A percentile compares a stretch with the other conserved stretches of the same genome.
Conservation (phyloP, 768 basidiomycete genomes). For the Boletus huronensis region DNA sequence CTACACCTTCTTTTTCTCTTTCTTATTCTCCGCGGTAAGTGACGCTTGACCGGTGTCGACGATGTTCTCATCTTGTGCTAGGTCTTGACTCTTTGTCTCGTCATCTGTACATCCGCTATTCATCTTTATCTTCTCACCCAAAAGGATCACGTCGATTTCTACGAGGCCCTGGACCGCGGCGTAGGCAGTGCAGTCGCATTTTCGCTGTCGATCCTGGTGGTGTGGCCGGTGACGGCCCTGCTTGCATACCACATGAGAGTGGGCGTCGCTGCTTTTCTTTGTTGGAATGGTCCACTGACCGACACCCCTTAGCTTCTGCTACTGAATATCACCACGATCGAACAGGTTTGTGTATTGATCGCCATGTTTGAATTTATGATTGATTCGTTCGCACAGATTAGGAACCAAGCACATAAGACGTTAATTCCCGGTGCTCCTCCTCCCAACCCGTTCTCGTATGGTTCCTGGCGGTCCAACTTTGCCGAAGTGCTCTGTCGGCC, state of each 20-base stretch:
- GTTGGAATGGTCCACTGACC: slow-evolving; percentile 1
- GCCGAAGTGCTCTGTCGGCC: slow-evolving; percentile 78
- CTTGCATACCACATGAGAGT: slow-evolving; percentile 85
- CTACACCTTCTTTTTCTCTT: slow-evolving; percentile 88
- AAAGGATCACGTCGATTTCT: slow-evolving; percentile 46
- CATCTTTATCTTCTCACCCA: slow-evolving; percentile 71
- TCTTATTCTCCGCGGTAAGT: slow-evolving; percentile 75
- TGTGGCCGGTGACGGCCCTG: slow-evolving; percentile 82
- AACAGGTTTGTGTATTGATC: slow-evolving; percentile 60
- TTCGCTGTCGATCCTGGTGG: slow-evolving; percentile 60
- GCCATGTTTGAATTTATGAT: not conserved
- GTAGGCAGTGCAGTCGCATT: slow-evolving; percentile 83
- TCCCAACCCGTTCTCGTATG: slow-evolving; percentile 85
- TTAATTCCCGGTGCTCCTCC: slow-evolving; percentile 62
- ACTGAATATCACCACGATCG: slow-evolving; percentile 92
- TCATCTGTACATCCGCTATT: slow-evolving; percentile 79
- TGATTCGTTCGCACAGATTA: slow-evolving; percentile 51
- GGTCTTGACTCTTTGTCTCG: slow-evolving; percentile 70
- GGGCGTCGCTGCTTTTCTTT: slow-evolving; percentile 28
- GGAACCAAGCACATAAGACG: slow-evolving; percentile 77
- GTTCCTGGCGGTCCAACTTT: slow-evolving; percentile 71
- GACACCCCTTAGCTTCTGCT: slow-evolving; percentile 56
- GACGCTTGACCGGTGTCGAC: not conserved
- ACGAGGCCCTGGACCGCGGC: slow-evolving; percentile 45
- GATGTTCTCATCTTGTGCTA: slow-evolving; percentile 30